These are phyloP conservation scores for Rosa persica DNA, from an alignment of 306 rosid genomes.

Conservation along the genomic window DNA sequence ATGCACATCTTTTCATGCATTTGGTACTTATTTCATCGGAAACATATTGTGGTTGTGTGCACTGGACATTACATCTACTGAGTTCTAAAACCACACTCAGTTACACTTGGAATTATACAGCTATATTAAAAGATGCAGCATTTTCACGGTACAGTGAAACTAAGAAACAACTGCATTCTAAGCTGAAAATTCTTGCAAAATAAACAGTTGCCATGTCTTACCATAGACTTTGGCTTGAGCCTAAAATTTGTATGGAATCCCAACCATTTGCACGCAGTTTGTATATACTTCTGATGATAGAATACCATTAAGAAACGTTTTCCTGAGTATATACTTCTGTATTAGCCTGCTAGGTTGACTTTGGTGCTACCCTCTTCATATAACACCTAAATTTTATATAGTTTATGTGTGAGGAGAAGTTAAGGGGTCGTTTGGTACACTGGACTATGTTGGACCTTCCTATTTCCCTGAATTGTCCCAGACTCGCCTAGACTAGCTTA, in stretches of 20 bases:
- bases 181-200: background rate
- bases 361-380: background rate
- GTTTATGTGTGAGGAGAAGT: background rate
- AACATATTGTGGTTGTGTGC: background rate
- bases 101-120: background rate
- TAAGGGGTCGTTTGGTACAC: background rate
- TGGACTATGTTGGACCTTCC: background rate
- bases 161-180: background rate
- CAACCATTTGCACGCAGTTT: background rate
- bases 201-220: background rate
- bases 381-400: background rate
- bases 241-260: background rate
- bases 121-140: background rate
- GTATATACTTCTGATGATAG: background rate
- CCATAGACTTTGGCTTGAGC: background rate
- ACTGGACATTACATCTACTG: background rate
- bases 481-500: background rate
- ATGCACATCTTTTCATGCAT: conserved; percentile 17
- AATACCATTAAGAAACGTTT: background rate
- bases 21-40: conserved; percentile 1
- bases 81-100: background rate
- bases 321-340: background rate
- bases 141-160: background rate
- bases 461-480: background rate
- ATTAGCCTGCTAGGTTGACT: background rate